A percentile compares a stretch with the other conserved stretches of the same genome.
phyloP scores from a whole-genome alignment of 2,329 filamentous ascomycete species.

The Boeremia exigua region DNA sequence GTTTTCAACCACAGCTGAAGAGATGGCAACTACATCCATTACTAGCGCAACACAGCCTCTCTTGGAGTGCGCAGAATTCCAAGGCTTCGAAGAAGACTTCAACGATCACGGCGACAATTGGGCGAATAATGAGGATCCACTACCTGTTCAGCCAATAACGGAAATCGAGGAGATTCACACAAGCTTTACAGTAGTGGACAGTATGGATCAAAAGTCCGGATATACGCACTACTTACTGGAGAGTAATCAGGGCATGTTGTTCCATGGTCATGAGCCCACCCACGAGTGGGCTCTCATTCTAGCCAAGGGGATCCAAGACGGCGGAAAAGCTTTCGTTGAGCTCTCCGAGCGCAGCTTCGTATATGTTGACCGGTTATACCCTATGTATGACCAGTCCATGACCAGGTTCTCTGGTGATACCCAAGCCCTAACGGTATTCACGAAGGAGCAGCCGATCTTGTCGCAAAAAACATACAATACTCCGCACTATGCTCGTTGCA shows the following conservation, averaged over 20 bases:
- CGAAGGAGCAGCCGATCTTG: constrained; percentile 6
- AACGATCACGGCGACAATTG: not conserved
- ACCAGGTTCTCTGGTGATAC: not conserved
- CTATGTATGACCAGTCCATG: not conserved
- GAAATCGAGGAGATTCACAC: too few relatives aligned
- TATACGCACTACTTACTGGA: not conserved
- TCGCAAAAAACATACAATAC: not conserved
- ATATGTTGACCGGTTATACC: not conserved
- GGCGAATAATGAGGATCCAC: not conserved
- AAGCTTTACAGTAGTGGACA: not conserved
- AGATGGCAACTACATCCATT: too few relatives aligned
- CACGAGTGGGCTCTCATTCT: not conserved
- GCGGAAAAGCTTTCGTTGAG: not conserved
- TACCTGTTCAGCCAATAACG: too few relatives aligned
- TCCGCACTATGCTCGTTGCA: not conserved
- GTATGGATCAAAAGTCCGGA: not conserved
- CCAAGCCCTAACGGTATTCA: not conserved
- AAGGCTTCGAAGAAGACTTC: not conserved
- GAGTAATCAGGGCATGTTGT: not conserved
- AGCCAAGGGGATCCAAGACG: not conserved
- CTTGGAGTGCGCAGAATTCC: not conserved
- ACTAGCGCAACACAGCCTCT: not conserved
- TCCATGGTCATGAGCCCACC: not conserved
- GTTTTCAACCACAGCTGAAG: too few relatives aligned
- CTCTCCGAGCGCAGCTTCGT: not conserved